Conservation (phyloP, 1,284 basidiomycete genomes). For the Cutaneotrichosporon mucoides region DNA sequence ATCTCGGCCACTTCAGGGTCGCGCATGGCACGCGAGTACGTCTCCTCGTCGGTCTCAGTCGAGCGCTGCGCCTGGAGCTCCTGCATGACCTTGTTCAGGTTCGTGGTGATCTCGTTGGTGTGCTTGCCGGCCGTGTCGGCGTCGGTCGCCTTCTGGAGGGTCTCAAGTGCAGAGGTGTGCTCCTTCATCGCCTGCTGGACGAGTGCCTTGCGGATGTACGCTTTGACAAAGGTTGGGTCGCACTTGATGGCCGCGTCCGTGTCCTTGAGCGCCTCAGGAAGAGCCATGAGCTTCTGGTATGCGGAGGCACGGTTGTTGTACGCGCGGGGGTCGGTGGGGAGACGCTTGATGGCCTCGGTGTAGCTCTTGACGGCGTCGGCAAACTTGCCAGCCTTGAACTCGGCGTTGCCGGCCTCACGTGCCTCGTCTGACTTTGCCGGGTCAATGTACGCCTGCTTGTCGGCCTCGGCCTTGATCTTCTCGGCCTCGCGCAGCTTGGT, state of each 20-base stretch:
- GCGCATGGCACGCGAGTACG: constrained; percentile 87
- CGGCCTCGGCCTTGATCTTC: constrained; percentile 69
- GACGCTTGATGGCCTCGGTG: constrained; percentile 93
- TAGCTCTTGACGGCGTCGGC: constrained; percentile 89
- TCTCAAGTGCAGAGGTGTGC: constrained; percentile 78
- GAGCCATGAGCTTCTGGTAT: constrained; percentile 89
- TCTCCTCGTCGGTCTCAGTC: constrained; percentile 87
- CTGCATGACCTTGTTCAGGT: constrained; percentile 73
- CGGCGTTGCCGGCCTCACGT: constrained; percentile 84
- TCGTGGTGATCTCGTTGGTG: constrained; percentile 70
- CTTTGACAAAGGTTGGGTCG: constrained; percentile 89
- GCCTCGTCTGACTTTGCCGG: constrained; percentile 78
- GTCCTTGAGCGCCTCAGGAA: constrained; percentile 96
- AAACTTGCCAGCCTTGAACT: constrained; percentile 90
- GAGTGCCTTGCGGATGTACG: constrained; percentile 88
- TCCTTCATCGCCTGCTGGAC: constrained; percentile 90
- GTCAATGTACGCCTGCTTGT: constrained; percentile 81
- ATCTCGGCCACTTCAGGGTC: constrained; percentile 87
- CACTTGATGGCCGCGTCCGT: constrained; percentile 88
- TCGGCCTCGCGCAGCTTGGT: constrained; percentile 84
- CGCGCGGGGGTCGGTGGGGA: constrained; percentile 81
- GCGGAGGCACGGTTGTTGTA: constrained; percentile 98
- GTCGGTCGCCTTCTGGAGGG: constrained; percentile 66
- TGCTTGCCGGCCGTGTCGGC: constrained; percentile 74
- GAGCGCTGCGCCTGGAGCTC: constrained; percentile 78